phyloP scores from a whole-genome alignment of 1,284 basidiomycete species.

The Boletus hoseneyae region DNA sequence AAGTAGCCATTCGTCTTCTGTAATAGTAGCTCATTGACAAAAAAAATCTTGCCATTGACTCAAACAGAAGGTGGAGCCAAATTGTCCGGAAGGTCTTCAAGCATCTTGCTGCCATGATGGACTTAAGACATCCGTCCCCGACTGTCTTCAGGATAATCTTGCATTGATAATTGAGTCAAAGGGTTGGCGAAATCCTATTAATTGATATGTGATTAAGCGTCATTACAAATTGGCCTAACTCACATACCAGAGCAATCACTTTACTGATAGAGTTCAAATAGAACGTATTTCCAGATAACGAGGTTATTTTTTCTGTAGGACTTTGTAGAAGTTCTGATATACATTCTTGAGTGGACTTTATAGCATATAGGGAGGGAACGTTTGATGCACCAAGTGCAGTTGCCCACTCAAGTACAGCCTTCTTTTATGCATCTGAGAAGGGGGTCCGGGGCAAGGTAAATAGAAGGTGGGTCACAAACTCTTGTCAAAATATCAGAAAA shows the following conservation, averaged over 20 bases:
- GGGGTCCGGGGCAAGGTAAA: conserved; percentile 26
- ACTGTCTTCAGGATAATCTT: background rate
- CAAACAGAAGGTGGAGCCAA: too few relatives aligned
- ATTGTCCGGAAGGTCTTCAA: too few relatives aligned
- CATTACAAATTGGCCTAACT: background rate
- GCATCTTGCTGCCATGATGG: background rate
- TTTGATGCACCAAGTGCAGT: conserved; percentile 22
- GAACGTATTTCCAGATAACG: conserved; percentile 21
- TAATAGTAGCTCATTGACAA: too few relatives aligned
- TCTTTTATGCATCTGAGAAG: conserved; percentile 29
- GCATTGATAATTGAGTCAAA: background rate
- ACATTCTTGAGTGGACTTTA: conserved; percentile 7
- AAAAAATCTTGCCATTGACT: too few relatives aligned
- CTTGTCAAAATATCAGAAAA: conserved; percentile 5
- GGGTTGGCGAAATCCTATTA: background rate
- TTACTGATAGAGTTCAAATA: conserved; percentile 28
- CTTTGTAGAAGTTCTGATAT: background rate
- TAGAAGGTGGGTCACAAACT: conserved; percentile 27
- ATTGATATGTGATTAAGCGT: too few relatives aligned
- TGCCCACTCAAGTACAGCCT: conserved; percentile 30
- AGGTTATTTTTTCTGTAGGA: background rate
- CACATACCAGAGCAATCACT: conserved; percentile 4
- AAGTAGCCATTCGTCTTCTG: too few relatives aligned
- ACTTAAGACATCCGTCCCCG: background rate
- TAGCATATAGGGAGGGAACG: conserved; percentile 21